phyloP scores from a whole-genome alignment of 2,329 filamentous ascomycete genomes.

The Fusarium sp. region DNA sequence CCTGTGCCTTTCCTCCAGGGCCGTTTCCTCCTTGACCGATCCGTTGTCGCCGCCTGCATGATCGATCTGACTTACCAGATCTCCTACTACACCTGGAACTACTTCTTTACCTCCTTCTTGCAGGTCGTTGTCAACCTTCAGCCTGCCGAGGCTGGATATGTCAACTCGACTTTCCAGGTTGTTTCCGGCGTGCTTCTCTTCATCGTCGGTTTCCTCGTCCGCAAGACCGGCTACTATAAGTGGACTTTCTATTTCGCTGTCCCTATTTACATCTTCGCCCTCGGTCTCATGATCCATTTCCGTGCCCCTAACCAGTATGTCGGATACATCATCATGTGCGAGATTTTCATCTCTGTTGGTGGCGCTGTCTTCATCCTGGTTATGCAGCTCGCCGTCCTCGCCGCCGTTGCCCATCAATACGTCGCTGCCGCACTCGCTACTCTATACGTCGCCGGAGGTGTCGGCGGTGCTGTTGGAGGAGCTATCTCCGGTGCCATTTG shows the following conservation, averaged over 20 bases:
- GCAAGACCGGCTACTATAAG: slow-evolving; percentile 60
- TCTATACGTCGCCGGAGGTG: slow-evolving; percentile 56
- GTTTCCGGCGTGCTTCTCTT: slow-evolving; percentile 63
- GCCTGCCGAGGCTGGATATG: slow-evolving; percentile 58
- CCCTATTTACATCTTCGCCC: slow-evolving; percentile 65
- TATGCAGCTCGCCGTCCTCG: slow-evolving; percentile 68
- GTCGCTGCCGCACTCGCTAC: slow-evolving; percentile 62
- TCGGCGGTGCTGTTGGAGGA: slow-evolving; percentile 59
- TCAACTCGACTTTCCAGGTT: slow-evolving; percentile 62
- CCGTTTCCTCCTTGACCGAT: slow-evolving; percentile 61
- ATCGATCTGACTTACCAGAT: slow-evolving; percentile 58
- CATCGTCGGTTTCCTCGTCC: slow-evolving; percentile 60
- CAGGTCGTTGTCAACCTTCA: slow-evolving; percentile 61
- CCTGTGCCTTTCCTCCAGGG: slow-evolving; percentile 67
- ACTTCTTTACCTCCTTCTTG: slow-evolving; percentile 67
- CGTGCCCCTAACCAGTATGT: slow-evolving; percentile 54
- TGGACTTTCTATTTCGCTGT: slow-evolving; percentile 57
- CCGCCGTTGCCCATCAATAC: slow-evolving; percentile 64
- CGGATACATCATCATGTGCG: slow-evolving; percentile 62
- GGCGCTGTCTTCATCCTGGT: slow-evolving; percentile 65
- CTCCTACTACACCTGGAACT: slow-evolving; percentile 64
- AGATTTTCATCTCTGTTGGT: slow-evolving; percentile 64
- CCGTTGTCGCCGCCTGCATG: slow-evolving; percentile 63
- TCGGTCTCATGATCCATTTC: slow-evolving; percentile 55
- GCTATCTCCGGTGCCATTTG: slow-evolving; percentile 57